Base-by-base conservation (phyloP, 2,329 filamentous ascomycete species). In the Ophiostoma australiae region DNA sequence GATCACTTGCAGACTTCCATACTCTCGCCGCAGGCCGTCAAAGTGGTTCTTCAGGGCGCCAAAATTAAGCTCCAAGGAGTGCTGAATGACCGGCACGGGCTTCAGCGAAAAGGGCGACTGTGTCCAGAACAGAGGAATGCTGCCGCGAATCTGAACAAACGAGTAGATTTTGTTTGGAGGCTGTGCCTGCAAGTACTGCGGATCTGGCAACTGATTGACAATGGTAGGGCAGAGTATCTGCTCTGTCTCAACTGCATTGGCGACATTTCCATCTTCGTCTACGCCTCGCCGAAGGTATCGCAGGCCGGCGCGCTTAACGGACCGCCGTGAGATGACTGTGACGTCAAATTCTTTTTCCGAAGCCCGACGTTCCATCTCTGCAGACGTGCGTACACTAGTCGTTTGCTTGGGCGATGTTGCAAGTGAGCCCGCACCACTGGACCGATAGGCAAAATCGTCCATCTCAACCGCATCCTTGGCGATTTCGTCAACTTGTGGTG, bases 51-150 rank as follows among this genome's bases (percentile, higher is more conserved):
- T 88, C 77, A 95, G 91, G 0, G 94, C 94, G 66, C 84, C 81
- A 70, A 90, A 90, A 75, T 98, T 99, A 15, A 89, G 89, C 66
- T 92, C 88, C 3, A 86, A 82, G 0, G 93, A 96, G 75, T 97
- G 93, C 78, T 93, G 91, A 48, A 96, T 82, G 17, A 91, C 86
- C 0, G 94, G 93, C 13, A 91, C 85, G 0, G 95, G 95, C 77
- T 97, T 97, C 75, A 98, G 87, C 11, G 93, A 93, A 79, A 97
- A 98, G 0, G 94, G 94, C 0, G 91, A 93, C 77, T 99, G 95
- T 0, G 94, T 96, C 78, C 97, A 99, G 82, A 95, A 98, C 0
- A 98, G 80, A 0, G 95, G 95, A 74, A 98, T 97, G 31, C 94
- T 97, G 7, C 94, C 94, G 74, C 95, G 87, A 33, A 93, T 84